Evolutionary conservation across 768 basidiomycete species (phyloP), one percentile per base, ranked within the genome.

Genomic region (Piloderma croceum): DNA sequence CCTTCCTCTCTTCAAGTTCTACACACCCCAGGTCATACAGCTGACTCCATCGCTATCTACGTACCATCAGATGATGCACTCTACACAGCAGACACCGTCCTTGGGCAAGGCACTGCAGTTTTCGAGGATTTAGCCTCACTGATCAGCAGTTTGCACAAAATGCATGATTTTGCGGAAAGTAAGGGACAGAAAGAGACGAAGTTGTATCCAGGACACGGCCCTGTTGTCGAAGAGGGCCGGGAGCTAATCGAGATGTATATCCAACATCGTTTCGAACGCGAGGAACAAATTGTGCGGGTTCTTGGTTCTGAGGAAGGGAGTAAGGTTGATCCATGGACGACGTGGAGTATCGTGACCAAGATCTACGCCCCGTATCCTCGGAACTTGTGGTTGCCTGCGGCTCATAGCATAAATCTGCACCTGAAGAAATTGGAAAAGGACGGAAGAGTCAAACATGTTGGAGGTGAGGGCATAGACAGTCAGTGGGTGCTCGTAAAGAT

Each of bases 151-250:
- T 71, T 94, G 32, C 69, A 67, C 31, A 70, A 60, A 47, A 72
- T 90, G 62, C 63, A 79, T 13, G 59, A 54, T 10, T 50, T 59
- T 42, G 36, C 48, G 21, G 29, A 43, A n/a, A 41, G 22, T 3
- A 45, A 20, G 6, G 53, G 59, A n/a, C 71, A 72, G 48, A 63
- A 62, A 7, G 73, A 76, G 53, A 63, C 64, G 18, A 49, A 51
- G 12, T 67, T 97, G n/a, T 93, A 91, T 56, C 92, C 93, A 0
- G 91, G 79, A 1, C 94, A 98, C 47, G 94, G 94, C 0, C 83
- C 87, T 5, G 78, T 87, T 24, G 74, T 93, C 2, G 44, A 59
- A 5, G 68, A 86, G 11, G 87, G 84, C 5, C 59, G 69, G 29
- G 66, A 70, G 24, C 65, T 77, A 22, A 79, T 97, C 51, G 56